Base-by-base conservation (phyloP, 2,329 filamentous ascomycete genomes). In the Penicillium rolfsii region DNA sequence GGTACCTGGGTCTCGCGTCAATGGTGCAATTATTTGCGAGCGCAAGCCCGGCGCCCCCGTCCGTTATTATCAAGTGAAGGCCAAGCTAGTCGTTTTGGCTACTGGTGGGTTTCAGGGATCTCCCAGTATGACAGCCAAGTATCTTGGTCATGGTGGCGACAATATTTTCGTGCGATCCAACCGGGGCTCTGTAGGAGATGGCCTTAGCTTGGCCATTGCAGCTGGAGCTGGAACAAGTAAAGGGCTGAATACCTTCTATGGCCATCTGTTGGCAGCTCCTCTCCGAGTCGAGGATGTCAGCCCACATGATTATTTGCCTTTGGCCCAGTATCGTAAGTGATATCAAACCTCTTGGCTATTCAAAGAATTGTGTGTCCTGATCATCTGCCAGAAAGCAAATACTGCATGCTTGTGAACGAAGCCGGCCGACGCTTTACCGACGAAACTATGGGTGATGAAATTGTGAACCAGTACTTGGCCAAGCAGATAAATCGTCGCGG, bases 131-230 rank as follows among this genome's bases (percentile, higher is more conserved):
- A 70, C 64, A 24, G 65, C 70, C 1, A 59, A 57, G 24, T 64
- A 72, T 52, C 52, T 71, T 5, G 67, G 67, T 26, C 61, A 66
- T 14, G 70, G 69, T 2, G 67, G 58, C 11, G 69, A 71, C 45
- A 71, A 69, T n/a, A 67, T 72, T 22, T 71, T 71, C 35, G 65
- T 72, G 1, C 68, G 69, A 2, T 70, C 69, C 1, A 72, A 70
- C 30, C 60, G 45, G 30, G 70, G 68, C 4, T 71, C 67, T 0
- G 70, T 71, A 5, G 70, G 70, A 0, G 69, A 72, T 60, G 70
- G 70, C 3, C 62, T 73, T 4, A 67, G 36, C 22, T 53, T 72
- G n/a, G 70, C 70, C 4, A 45, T 59, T 0, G 57, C 50, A n/a
- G 67, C 57, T 12, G 70, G 70, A 30, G 69, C 70, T 16, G 67